phyloP scores from a whole-genome alignment of 345 rosid species.

The Gossypium herbaceum region DNA sequence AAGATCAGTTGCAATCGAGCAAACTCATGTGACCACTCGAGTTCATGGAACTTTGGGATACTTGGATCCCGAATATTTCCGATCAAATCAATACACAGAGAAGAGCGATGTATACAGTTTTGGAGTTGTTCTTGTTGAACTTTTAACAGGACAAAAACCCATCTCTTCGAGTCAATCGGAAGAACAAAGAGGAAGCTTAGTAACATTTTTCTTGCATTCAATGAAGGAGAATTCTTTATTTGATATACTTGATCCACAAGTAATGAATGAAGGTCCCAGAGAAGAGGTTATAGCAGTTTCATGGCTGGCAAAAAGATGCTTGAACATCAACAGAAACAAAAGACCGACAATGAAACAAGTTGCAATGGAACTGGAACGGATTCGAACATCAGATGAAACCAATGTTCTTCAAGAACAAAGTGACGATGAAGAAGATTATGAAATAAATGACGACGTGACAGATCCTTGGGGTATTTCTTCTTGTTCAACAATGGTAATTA shows the following conservation, averaged over 20 bases:
- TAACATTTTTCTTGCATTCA: neutral
- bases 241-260: conserved; percentile 1
- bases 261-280: neutral
- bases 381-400: neutral
- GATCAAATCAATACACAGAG: conserved; percentile 20
- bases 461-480: neutral
- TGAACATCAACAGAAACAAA: conserved; percentile 1
- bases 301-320: conserved; percentile 6
- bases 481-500: neutral
- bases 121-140: conserved; percentile 15
- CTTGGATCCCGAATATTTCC: conserved; percentile 25
- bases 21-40: conserved; percentile 18
- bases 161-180: neutral
- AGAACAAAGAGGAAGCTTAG: neutral
- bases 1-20: conserved; percentile 19
- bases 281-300: neutral
- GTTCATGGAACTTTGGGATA: conserved; percentile 17
- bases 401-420: neutral
- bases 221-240: conserved; percentile 4
- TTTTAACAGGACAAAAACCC: conserved; percentile 11
- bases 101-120: conserved; percentile 15
- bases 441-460: neutral
- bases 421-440: neutral
- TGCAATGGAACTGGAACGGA: neutral
- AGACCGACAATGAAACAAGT: conserved; percentile 10